phyloP scores from a whole-genome alignment of 805 yeast species.

The Yarrowia osloensis region DNA sequence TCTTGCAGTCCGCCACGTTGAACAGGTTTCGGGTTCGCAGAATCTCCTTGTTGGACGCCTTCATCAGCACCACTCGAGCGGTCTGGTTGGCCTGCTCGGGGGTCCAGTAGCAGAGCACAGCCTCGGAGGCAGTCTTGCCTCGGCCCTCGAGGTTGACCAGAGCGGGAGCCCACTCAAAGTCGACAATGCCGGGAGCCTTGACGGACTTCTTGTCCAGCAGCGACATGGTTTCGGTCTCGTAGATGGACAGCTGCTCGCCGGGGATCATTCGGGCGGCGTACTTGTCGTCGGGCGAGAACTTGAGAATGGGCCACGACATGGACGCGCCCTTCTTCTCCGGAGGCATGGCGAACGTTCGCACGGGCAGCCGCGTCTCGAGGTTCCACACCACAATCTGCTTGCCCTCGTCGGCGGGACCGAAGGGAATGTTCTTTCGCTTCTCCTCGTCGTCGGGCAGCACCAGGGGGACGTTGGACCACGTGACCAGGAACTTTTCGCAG shows the following conservation, averaged over 20 bases:
- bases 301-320: slow-evolving; percentile 91
- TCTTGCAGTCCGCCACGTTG: slow-evolving; percentile 86
- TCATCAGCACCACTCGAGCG: slow-evolving; percentile 90
- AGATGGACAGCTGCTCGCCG: slow-evolving; percentile 80
- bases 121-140: slow-evolving; percentile 49
- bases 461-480: slow-evolving; percentile 86
- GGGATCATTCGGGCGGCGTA: slow-evolving; percentile 96
- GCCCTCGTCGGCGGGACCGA: slow-evolving; percentile 84
- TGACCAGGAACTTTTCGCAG: slow-evolving; percentile 82
- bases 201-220: slow-evolving; percentile 83
- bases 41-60: slow-evolving; percentile 77
- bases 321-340: slow-evolving; percentile 44
- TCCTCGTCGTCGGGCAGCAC: slow-evolving; percentile 65
- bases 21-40: slow-evolving; percentile 90
- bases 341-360: slow-evolving; percentile 88
- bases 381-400: slow-evolving; percentile 95
- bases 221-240: slow-evolving; percentile 76
- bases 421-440: slow-evolving; percentile 66
- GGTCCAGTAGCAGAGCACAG: slow-evolving; percentile 86
- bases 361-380: slow-evolving; percentile 74
- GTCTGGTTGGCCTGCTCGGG: slow-evolving; percentile 92
- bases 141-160: slow-evolving; percentile 67
- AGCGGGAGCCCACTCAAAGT: slow-evolving; percentile 94
- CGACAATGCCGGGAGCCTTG: slow-evolving; percentile 80
- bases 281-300: slow-evolving; percentile 91